Percentiles rank a stretch among this genome's conserved stretches.
Evolutionary conservation across 139 green algal species (phyloP).

Genomic region (Mychonastes homosphaera): DNA sequence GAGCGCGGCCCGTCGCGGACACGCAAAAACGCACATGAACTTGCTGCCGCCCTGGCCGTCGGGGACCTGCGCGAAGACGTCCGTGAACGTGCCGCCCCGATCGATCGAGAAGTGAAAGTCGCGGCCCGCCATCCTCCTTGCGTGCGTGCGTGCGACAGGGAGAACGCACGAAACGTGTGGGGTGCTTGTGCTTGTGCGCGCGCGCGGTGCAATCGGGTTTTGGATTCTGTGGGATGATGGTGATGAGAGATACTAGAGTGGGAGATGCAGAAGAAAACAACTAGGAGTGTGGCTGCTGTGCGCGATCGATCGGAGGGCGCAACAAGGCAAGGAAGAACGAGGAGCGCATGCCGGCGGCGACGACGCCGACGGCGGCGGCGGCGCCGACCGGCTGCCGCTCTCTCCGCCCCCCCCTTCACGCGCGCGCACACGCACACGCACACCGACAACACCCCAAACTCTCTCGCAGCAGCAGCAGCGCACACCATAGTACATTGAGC

Average conservation of each 20-base stretch:
- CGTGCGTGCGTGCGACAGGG: too few relatives aligned
- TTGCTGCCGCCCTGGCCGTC: constrained; percentile 32
- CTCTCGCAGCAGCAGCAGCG: too few relatives aligned
- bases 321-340: too few relatives aligned
- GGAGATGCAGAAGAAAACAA: neutral
- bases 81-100: constrained; percentile 94
- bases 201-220: neutral
- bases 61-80: constrained; percentile 82
- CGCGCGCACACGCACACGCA: too few relatives aligned
- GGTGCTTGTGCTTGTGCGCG: neutral
- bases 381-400: too few relatives aligned
- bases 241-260: neutral
- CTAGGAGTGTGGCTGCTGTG: neutral
- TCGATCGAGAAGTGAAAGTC: constrained; percentile 86
- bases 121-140: too few relatives aligned
- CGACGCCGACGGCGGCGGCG: neutral
- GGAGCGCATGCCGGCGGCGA: neutral
- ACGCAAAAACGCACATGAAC: constrained; percentile 17
- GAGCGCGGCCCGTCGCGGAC: neutral
- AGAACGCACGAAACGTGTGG: too few relatives aligned
- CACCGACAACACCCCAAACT: too few relatives aligned
- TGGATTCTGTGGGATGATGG: neutral
- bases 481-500: too few relatives aligned
- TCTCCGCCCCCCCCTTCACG: too few relatives aligned
- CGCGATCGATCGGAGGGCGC: too few relatives aligned